Evolutionary conservation across 208 protist genomes (phyloP).

Genomic region (Trypanosoma cruzi): DNA sequence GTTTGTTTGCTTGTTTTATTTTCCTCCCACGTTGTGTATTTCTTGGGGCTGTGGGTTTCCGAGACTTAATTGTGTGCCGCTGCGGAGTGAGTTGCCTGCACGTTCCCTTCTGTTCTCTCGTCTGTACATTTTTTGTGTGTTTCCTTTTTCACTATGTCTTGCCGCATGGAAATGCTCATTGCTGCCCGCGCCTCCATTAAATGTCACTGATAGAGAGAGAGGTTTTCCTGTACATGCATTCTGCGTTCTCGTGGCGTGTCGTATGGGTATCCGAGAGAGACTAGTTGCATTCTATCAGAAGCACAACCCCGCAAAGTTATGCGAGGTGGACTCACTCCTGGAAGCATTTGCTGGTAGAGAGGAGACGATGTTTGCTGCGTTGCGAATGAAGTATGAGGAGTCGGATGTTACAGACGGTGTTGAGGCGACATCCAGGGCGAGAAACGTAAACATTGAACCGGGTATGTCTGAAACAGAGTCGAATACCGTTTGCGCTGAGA

Average conservation of each 20-base stretch:
- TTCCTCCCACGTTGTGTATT: no score
- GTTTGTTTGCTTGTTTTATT: no score
- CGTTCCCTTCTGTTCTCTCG: background rate
- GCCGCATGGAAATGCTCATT: no score
- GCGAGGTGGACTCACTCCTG: constrained; percentile 48
- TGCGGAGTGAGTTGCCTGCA: background rate
- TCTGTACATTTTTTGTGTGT: background rate
- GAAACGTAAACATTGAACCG: background rate
- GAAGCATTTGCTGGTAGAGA: constrained; percentile 55
- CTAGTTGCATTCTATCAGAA: constrained; percentile 47
- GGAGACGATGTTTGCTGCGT: constrained; percentile 41
- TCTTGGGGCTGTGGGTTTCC: background rate
- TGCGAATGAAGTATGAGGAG: constrained; percentile 42
- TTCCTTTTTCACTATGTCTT: background rate
- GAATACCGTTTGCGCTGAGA: background rate
- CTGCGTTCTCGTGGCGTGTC: background rate
- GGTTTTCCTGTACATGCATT: background rate
- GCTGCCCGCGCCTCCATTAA: background rate
- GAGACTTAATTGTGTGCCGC: background rate
- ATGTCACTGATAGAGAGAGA: no score
- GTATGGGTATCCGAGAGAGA: constrained; percentile 45
- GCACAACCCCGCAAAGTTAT: constrained; percentile 63
- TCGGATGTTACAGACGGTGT: background rate
- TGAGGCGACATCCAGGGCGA: background rate
- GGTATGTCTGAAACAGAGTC: background rate